Evolutionary conservation across 352 stramenopile genomes (phyloP).

Genomic region (Pythium sukuiense): DNA sequence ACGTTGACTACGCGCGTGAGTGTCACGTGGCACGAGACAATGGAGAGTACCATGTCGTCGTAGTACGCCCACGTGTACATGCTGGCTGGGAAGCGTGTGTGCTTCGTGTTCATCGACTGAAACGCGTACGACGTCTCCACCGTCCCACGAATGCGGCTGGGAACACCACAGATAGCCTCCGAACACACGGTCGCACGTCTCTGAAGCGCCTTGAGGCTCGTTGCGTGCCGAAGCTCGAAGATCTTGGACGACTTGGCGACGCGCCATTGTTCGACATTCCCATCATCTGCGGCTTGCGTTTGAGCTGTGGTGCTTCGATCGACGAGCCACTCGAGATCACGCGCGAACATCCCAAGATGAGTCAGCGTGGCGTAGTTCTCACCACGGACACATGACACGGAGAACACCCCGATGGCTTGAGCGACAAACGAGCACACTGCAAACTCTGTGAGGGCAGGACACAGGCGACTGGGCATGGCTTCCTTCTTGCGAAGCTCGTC

Average conservation of each 20-base stretch:
- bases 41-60: slow-evolving; percentile 7
- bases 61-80: slow-evolving; percentile 1
- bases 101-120: background rate
- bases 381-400: background rate
- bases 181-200: slow-evolving; percentile 11
- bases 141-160: background rate
- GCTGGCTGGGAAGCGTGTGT: background rate
- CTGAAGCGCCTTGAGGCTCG: slow-evolving; percentile 1
- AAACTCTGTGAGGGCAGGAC: background rate
- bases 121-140: background rate
- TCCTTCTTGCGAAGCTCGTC: background rate
- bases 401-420: slow-evolving; percentile 4
- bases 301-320: background rate
- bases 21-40: slow-evolving; percentile 11
- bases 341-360: background rate
- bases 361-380: background rate
- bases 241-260: background rate
- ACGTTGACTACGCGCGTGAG: slow-evolving; percentile 15
- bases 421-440: slow-evolving; percentile 8
- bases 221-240: background rate
- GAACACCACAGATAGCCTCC: slow-evolving; percentile 6
- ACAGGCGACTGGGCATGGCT: background rate
- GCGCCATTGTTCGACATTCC: background rate
- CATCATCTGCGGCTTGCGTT: background rate
- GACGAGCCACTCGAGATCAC: slow-evolving; percentile 1